These are phyloP conservation scores for Microglena sp. DNA, from an alignment of 139 green algal species.

Conservation along the genomic window DNA sequence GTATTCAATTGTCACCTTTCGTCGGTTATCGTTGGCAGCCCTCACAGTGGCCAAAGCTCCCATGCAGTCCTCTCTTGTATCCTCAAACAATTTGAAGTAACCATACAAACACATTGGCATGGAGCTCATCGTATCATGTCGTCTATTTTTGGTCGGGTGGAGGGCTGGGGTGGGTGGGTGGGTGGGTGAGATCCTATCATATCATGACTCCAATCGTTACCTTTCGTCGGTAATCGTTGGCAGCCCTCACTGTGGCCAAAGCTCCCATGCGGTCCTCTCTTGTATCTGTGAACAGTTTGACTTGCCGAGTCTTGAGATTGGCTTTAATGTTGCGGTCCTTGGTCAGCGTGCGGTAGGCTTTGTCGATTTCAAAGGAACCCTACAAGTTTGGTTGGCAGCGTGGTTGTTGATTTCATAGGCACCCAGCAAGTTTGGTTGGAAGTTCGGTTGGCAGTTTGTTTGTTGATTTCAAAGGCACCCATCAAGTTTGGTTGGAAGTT, in stretches of 20 bases:
- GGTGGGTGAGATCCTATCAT: no score
- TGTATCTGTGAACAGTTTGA: constrained; percentile 7
- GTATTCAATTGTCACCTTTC: no score
- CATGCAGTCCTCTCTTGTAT: constrained; percentile 6
- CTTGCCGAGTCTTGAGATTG: not conserved
- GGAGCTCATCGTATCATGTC: no score
- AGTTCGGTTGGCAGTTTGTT: not conserved
- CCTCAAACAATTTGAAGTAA: constrained; percentile 8
- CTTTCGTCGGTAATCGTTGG: no score
- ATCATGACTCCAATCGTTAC: no score
- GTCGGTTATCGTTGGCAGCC: no score
- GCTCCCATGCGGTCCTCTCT: constrained; percentile 1
- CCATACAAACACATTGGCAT: no score
- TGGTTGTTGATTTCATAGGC: not conserved
- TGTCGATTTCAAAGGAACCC: constrained; percentile 9
- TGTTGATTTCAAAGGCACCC: not conserved
- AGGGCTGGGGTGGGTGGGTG: no score
- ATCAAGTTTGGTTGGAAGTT: not conserved
- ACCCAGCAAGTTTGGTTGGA: not conserved
- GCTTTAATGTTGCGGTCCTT: constrained; percentile 16
- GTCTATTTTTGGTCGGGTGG: no score
- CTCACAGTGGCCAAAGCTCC: constrained; percentile 1
- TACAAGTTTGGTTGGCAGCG: not conserved
- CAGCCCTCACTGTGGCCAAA: no score
- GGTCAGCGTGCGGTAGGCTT: constrained; percentile 14